These are phyloP conservation scores for Parvularia atlantis DNA, from an alignment of 78 protist genomes.

Conservation along the genomic window DNA sequence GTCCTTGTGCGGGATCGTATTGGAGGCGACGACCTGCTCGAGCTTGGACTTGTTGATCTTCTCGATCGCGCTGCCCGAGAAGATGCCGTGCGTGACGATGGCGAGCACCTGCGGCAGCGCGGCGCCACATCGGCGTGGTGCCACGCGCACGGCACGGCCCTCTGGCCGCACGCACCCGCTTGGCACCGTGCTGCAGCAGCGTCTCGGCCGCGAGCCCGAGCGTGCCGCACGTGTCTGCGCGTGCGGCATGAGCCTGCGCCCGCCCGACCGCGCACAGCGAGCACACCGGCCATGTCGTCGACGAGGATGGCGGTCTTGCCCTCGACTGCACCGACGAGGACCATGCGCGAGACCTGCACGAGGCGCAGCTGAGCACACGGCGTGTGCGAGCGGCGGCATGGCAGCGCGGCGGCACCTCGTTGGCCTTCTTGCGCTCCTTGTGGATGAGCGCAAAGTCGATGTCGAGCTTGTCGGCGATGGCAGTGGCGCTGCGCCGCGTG, in stretches of 20 bases:
- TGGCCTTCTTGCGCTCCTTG: conserved; percentile 56
- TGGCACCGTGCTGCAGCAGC: conserved; percentile 55
- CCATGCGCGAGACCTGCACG: conserved; percentile 21
- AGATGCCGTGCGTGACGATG: conserved; percentile 42
- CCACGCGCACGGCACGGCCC: no score
- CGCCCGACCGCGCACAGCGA: no score
- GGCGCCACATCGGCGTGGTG: no score
- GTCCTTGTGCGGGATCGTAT: conserved; percentile 68
- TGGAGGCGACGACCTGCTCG: conserved; percentile 51
- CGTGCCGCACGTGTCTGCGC: conserved; percentile 53
- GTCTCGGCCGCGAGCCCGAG: conserved; percentile 46
- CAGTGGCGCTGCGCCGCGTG: background rate
- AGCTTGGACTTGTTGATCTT: conserved; percentile 42
- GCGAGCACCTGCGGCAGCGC: conserved; percentile 9
- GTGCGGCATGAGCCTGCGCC: no score
- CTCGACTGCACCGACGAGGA: conserved; percentile 38
- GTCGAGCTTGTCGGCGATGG: conserved; percentile 42
- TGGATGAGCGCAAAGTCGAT: conserved; percentile 50
- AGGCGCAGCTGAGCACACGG: background rate
- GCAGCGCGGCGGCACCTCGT: conserved; percentile 39
- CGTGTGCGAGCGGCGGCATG: background rate
- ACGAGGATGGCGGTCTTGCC: conserved; percentile 19
- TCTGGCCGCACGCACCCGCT: conserved; percentile 41
- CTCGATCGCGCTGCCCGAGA: conserved; percentile 50
- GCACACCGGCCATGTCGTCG: conserved; percentile 50